These are phyloP conservation scores for Murraya koenigii DNA, from an alignment of 345 rosid genomes.

Conservation along the genomic window DNA sequence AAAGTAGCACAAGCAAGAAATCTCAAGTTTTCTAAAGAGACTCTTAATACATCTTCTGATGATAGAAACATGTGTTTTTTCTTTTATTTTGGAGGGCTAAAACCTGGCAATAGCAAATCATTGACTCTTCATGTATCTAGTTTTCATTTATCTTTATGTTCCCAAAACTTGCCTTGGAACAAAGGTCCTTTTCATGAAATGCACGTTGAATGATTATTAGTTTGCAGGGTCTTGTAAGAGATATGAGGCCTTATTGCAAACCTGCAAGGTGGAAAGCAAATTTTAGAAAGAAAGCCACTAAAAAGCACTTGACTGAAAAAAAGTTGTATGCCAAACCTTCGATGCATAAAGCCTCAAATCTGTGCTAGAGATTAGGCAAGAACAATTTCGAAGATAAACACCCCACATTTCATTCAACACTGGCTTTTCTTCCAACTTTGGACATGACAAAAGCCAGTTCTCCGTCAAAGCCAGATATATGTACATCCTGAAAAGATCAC, in stretches of 20 bases:
- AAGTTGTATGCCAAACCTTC: conserved; percentile 41
- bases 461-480: conserved; percentile 57
- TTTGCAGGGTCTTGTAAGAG: conserved; percentile 44
- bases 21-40: not conserved
- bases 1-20: not conserved
- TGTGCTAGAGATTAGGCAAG: conserved; percentile 69
- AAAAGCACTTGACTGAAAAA: not conserved
- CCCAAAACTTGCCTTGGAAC: not conserved
- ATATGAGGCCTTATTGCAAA: conserved; percentile 69
- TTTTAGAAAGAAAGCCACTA: not conserved
- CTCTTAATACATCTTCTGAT: not conserved
- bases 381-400: conserved; percentile 65
- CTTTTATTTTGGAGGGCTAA: not conserved
- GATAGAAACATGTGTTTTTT: not conserved
- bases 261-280: conserved; percentile 34
- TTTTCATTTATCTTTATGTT: not conserved
- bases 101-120: not conserved
- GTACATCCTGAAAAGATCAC: conserved; percentile 65
- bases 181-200: not conserved
- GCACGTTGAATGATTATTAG: conserved; percentile 12
- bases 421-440: conserved; percentile 43
- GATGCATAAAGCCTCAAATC: conserved; percentile 74
- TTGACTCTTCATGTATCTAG: not conserved
- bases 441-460: conserved; percentile 67
- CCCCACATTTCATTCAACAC: conserved; percentile 67